Conservation (phyloP, 306 rosid species). For the Chamaecrista fasciculata region DNA sequence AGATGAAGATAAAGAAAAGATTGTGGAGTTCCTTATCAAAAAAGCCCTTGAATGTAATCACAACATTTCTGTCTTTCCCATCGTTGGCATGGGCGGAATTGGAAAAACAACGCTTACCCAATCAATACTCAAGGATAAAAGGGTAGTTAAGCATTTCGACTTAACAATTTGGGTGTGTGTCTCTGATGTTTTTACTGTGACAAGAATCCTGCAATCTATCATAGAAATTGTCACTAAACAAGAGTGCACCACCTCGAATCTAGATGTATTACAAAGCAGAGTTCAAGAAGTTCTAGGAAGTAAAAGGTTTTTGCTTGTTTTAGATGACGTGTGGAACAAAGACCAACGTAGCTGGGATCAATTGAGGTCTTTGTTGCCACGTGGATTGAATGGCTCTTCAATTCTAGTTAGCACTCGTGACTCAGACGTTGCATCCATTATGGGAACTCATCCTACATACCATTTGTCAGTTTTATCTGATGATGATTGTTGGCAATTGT, state of each 20-base stretch:
- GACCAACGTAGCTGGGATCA: conserved; percentile 21
- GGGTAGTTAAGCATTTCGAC: not conserved
- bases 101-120: conserved; percentile 25
- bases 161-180: conserved; percentile 18
- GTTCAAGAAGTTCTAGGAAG: conserved; percentile 4
- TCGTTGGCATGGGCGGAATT: conserved; percentile 19
- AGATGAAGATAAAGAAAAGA: conserved; percentile 6
- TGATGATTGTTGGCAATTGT: conserved; percentile 32
- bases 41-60: not conserved
- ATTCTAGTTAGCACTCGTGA: conserved; percentile 34
- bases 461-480: conserved; percentile 1
- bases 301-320: conserved; percentile 14
- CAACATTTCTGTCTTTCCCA: not conserved
- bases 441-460: conserved; percentile 11
- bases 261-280: not conserved
- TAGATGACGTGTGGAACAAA: conserved; percentile 41
- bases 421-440: conserved; percentile 17
- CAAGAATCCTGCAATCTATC: not conserved
- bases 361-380: conserved; percentile 19
- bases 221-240: not conserved
- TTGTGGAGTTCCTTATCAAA: conserved; percentile 5
- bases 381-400: conserved; percentile 26
- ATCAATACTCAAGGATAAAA: conserved; percentile 1
- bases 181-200: not conserved
- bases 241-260: not conserved